These are phyloP conservation scores for Pleurotus djamor DNA, from an alignment of 768 basidiomycete genomes.

Conservation along the genomic window DNA sequence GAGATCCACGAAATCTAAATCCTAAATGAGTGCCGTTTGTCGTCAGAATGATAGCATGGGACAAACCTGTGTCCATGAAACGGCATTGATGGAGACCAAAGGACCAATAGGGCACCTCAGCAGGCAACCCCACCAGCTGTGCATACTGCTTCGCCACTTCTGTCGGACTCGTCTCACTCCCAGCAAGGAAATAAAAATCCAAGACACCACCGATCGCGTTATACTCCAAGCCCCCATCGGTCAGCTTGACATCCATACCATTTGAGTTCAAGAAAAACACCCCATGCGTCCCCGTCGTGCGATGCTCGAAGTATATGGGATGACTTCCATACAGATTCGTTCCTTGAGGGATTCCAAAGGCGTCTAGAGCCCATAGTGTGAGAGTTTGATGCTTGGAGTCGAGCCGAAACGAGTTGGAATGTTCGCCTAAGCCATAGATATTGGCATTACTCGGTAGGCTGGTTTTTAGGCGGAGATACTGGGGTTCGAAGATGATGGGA, in stretches of 20 bases:
- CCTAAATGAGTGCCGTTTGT: not conserved
- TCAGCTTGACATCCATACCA: constrained; percentile 77
- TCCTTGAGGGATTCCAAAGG: constrained; percentile 52
- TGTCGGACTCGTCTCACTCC: constrained; percentile 54
- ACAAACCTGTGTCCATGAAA: constrained; percentile 60
- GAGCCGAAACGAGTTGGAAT: constrained; percentile 64
- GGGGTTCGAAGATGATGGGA: constrained; percentile 72
- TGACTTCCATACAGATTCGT: constrained; percentile 75
- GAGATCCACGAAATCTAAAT: constrained; percentile 59
- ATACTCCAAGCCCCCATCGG: constrained; percentile 60
- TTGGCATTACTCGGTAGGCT: constrained; percentile 57
- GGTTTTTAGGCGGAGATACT: constrained; percentile 75
- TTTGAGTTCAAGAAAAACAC: constrained; percentile 70
- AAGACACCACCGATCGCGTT: constrained; percentile 75
- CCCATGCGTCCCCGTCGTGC: constrained; percentile 63
- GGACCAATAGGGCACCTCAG: constrained; percentile 74
- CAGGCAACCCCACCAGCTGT: constrained; percentile 60
- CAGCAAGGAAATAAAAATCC: constrained; percentile 79
- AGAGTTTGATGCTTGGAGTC: constrained; percentile 41
- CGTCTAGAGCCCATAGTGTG: constrained; percentile 66
- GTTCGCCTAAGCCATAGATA: constrained; percentile 79
- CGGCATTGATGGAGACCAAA: constrained; percentile 75
- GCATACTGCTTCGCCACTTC: constrained; percentile 69
- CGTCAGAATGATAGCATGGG: not conserved
- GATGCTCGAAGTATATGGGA: constrained; percentile 72